phyloP scores from a whole-genome alignment of 768 basidiomycete genomes.

The Antrodiella citrinella region DNA sequence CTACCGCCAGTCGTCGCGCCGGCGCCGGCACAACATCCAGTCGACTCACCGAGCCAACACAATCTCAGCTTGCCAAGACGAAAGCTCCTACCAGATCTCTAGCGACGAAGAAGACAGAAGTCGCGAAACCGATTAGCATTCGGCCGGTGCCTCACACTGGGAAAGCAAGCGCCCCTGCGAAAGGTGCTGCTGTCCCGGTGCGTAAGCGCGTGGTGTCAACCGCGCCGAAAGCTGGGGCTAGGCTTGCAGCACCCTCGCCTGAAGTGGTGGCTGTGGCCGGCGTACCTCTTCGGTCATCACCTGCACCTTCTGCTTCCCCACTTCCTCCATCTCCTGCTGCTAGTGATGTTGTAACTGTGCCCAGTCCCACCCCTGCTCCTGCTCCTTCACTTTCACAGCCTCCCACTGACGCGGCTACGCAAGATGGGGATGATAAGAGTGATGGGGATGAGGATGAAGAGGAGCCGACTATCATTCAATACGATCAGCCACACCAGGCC shows the following conservation, averaged over 20 bases:
- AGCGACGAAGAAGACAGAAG: conserved; percentile 9
- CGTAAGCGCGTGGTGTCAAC: conserved; percentile 1
- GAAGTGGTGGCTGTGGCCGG: neutral
- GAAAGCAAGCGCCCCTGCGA: neutral
- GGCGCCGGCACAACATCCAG: neutral
- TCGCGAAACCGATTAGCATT: conserved; percentile 5
- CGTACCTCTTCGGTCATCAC: conserved; percentile 1
- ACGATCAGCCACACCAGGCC: neutral
- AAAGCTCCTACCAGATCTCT: neutral
- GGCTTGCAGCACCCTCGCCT: neutral
- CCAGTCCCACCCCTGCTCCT: neutral
- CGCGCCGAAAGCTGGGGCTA: neutral
- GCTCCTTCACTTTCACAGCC: neutral
- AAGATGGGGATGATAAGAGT: neutral
- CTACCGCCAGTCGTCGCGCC: neutral
- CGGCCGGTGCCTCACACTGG: neutral
- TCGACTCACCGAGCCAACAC: neutral
- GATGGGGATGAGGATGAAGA: neutral
- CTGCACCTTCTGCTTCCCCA: neutral
- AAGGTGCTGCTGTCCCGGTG: neutral
- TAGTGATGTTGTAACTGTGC: neutral
- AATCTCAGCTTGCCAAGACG: neutral
- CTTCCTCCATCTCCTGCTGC: neutral
- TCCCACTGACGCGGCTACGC: neutral
- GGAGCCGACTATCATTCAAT: neutral